phyloP scores from a whole-genome alignment of 1,284 basidiomycete genomes.

The Ustilago xerochloae region DNA sequence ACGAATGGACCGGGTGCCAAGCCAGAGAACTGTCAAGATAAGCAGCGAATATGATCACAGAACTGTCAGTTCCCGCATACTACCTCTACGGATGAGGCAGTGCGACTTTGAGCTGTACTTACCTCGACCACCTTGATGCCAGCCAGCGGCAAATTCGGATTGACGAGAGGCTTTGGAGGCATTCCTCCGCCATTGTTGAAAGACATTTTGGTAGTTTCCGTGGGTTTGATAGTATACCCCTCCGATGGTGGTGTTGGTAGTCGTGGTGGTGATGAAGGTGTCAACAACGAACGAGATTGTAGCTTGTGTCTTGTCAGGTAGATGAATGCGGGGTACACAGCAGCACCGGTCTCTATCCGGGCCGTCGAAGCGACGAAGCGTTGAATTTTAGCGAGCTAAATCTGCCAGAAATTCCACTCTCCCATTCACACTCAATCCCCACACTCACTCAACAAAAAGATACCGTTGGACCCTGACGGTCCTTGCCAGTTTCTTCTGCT shows the following conservation, averaged over 20 bases:
- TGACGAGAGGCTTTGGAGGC: slow-evolving; percentile 21
- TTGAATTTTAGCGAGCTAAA: slow-evolving; percentile 30
- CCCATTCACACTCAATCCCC: background rate
- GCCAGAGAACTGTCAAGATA: slow-evolving; percentile 78
- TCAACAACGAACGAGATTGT: background rate
- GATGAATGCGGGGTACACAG: slow-evolving; percentile 11
- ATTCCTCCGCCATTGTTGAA: slow-evolving; percentile 14
- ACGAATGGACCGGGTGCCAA: slow-evolving; percentile 83
- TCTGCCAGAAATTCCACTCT: slow-evolving; percentile 2
- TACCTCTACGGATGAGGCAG: background rate
- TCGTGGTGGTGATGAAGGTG: slow-evolving; percentile 4
- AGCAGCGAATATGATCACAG: background rate
- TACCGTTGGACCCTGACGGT: too few relatives aligned
- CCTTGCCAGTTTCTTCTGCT: too few relatives aligned
- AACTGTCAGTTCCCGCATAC: background rate
- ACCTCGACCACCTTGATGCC: slow-evolving; percentile 46
- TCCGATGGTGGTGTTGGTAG: background rate
- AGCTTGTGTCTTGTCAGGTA: background rate
- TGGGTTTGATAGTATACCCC: too few relatives aligned
- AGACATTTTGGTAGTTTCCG: slow-evolving; percentile 15
- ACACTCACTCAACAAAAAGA: too few relatives aligned
- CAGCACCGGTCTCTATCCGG: slow-evolving; percentile 16
- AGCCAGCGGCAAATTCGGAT: slow-evolving; percentile 31
- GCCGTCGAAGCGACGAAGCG: background rate
- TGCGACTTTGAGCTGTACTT: slow-evolving; percentile 2